Evolutionary conservation across 192 early-diverging fungal genomes (phyloP), one percentile per base, ranked within the genome.

Genomic region (Podila minutissima): DNA sequence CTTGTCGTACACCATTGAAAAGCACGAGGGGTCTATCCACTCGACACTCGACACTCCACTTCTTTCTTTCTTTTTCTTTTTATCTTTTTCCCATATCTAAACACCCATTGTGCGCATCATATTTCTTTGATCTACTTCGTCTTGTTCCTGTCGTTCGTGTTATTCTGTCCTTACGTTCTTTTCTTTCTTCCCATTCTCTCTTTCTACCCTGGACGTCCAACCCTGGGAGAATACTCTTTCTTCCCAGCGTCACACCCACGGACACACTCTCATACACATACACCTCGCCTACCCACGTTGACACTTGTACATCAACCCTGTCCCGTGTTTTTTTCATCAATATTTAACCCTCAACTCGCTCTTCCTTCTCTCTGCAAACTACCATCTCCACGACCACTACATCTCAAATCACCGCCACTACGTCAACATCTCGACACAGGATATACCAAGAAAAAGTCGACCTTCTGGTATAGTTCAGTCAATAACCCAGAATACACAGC

Each of bases 301-400:
- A 37, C 29, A 5, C n/a, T 12, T 37, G 10, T 37, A 17, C n/a
- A 58, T 33, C 31, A 32, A 15, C 37, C 33, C 15, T 46, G 24
- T 15, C 9, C 5, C 26, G 37, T 22, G 31, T 19, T 66, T 55
- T 29, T 33, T 10, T 24, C 24, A 29, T 31, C 26, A 19, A 5
- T 31, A 24, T 60, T 29, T 22, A 24, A 24, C 17, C 29, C 26
- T 28, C 13, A 8, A 41, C 12, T 35, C 22, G 12, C 57, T 58
- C 66, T 8, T n/a, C 5, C 53, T 38, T 58, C 64, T 66, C 64
- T 66, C 29, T 51, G 26, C 64, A 53, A 49, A 6, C 63, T 3
- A n/a, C 20, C 35, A 22, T 22, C 59, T 6, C 22, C 67, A 13
- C 35, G 22, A 12, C 24, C 66, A 37, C 69, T 24, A 22, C 29